Evolutionary conservation across 352 stramenopile genomes (phyloP), one percentile per base, ranked within the genome.

Genomic region (Phytophthora citricola): DNA sequence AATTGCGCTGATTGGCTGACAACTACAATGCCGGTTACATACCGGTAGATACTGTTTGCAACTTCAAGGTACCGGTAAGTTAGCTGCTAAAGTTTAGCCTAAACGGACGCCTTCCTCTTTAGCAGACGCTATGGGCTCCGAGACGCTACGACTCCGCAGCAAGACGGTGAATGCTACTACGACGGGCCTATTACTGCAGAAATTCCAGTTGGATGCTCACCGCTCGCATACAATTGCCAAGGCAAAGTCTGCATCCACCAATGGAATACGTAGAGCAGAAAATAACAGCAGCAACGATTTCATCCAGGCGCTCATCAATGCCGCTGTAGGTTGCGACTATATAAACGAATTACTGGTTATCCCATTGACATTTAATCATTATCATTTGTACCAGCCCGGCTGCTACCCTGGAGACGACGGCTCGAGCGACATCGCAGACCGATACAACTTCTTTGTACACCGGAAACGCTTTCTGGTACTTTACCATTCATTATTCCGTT

Each of bases 361-460:
- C 24, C 17, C 24, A 26, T 26, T 26, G 24, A 26, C 24, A 26
- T 2, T 26, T 26, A 26, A 2, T 26, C 24, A 26, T 26, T 26
- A 26, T 36, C 31, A 4, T 36, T 56, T 11, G 4, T 58, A n/a
- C 11, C 39, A 87, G 75, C 79, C 81, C 1, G 73, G 74, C 1
- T 82, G 65, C 51, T 88, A 88, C 65, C 58, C 69, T n/a, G 72
- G 67, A 41, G 78, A 90, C 32, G 81, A 90, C 45, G 77, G 81
- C 10, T 85, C 75, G 3, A 51, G 59, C 44, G 75, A 85, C 47
- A 71, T 88, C n/a, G 64, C 62, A 1, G 75, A 88, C 32, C 65
- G 76, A 26, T 90, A 90, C 67, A 90, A 91, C 41, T 89, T 89
- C 52, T 91, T 79, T 26, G 82, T 47, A 4, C 79, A 89, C 17